phyloP scores from a whole-genome alignment of 1,284 basidiomycete species.

The Microbotryum lychnidis-dioicae region DNA sequence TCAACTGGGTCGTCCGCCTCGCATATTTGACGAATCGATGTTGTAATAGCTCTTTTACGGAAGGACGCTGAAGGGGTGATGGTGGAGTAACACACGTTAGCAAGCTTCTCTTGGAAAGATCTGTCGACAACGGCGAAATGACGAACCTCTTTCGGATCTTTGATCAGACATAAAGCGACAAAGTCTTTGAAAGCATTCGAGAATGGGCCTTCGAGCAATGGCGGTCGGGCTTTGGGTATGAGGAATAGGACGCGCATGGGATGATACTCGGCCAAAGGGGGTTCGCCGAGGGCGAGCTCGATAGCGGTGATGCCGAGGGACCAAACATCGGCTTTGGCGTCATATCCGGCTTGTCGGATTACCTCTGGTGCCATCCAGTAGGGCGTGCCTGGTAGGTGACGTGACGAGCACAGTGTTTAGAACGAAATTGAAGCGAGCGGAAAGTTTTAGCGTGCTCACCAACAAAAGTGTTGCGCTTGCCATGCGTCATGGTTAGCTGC shows the following conservation, averaged over 20 bases:
- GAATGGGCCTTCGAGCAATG: conserved; percentile 75
- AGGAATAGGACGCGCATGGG: conserved; percentile 46
- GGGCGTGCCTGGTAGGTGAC: conserved; percentile 57
- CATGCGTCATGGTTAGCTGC: conserved; percentile 66
- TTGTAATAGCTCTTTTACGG: conserved; percentile 80
- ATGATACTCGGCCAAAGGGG: conserved; percentile 45
- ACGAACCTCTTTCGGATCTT: conserved; percentile 68
- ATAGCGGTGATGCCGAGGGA: conserved; percentile 44
- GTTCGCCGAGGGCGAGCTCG: conserved; percentile 45
- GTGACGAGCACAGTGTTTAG: neutral
- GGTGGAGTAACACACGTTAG: neutral
- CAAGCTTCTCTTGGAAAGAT: too few species aligned
- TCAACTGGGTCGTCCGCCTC: conserved; percentile 64
- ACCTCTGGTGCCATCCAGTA: conserved; percentile 99
- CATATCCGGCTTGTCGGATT: conserved; percentile 80
- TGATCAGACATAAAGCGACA: conserved; percentile 79
- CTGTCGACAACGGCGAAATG: neutral
- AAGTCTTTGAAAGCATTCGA: conserved; percentile 86
- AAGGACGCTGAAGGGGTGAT: conserved; percentile 58
- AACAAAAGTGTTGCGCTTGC: conserved; percentile 84
- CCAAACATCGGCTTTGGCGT: conserved; percentile 45
- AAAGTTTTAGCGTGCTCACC: conserved; percentile 17
- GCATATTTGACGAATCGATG: conserved; percentile 86
- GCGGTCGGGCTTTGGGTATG: conserved; percentile 63
- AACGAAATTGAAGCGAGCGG: neutral